Evolutionary conservation across 768 basidiomycete species (phyloP).

Genomic region (Agrocybe praecox): DNA sequence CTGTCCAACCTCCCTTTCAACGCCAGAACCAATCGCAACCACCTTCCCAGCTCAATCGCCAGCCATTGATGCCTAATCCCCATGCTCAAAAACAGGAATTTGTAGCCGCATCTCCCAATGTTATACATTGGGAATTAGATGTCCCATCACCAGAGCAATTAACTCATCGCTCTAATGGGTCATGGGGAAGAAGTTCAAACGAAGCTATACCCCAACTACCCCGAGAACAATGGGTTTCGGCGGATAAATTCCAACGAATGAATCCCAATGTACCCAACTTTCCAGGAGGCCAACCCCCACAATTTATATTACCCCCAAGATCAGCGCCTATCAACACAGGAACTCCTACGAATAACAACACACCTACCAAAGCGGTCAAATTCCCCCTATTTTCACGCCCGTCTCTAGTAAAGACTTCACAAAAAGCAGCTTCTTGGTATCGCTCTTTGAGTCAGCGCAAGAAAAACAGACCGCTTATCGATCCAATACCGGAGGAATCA

Average conservation of each 20-base stretch:
- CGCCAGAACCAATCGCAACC: slow-evolving; percentile 7
- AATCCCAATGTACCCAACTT: slow-evolving; percentile 10
- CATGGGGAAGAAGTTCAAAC: slow-evolving; percentile 11
- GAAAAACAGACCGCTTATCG: slow-evolving; percentile 33
- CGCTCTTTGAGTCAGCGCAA: slow-evolving; percentile 37
- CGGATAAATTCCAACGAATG: slow-evolving; percentile 30
- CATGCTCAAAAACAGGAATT: not conserved
- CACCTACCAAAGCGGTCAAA: slow-evolving; percentile 20
- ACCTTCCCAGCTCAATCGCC: not conserved
- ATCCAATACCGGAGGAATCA: slow-evolving; percentile 30
- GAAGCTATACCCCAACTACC: slow-evolving; percentile 21
- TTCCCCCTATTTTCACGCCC: slow-evolving; percentile 23
- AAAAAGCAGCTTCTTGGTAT: slow-evolving; percentile 41
- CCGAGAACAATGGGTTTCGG: slow-evolving; percentile 39
- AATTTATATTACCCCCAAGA: slow-evolving; percentile 12
- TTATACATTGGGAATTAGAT: slow-evolving; percentile 27
- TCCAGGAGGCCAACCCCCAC: slow-evolving; percentile 4
- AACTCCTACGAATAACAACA: slow-evolving; percentile 1
- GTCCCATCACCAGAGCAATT: slow-evolving; percentile 34
- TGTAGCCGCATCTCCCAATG: slow-evolving; percentile 23
- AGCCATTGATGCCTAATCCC: not conserved
- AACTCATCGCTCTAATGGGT: slow-evolving; percentile 18
- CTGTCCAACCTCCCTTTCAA: not conserved
- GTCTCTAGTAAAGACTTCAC: slow-evolving; percentile 30
- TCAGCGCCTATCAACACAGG: slow-evolving; percentile 8